phyloP scores from a whole-genome alignment of 305 asterid genomes.

The Solanum aculeatissimum region DNA sequence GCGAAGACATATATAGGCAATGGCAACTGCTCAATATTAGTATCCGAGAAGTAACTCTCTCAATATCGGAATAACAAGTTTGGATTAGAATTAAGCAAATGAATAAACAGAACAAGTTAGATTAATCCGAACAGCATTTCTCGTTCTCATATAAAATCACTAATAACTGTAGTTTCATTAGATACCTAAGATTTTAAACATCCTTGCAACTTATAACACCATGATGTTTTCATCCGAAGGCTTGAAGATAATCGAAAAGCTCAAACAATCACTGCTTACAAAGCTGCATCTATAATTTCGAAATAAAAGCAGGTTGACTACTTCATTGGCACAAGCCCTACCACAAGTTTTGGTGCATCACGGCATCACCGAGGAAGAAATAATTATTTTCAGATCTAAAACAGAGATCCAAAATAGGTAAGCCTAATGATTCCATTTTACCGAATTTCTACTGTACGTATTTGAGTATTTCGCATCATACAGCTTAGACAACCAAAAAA shows the following conservation, averaged over 20 bases:
- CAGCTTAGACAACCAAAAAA: neutral
- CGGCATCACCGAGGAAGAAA: neutral
- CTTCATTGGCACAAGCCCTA: neutral
- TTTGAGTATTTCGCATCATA: neutral
- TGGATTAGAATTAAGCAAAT: neutral
- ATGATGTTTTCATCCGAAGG: neutral
- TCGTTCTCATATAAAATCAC: neutral
- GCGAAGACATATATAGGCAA: neutral
- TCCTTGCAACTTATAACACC: neutral
- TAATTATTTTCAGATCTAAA: neutral
- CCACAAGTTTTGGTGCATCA: neutral
- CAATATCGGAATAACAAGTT: neutral
- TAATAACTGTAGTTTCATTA: neutral
- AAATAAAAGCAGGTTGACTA: neutral
- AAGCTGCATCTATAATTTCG: neutral
- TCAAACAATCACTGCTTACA: neutral
- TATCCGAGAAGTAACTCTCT: neutral
- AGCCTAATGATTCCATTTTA: neutral
- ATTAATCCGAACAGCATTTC: neutral
- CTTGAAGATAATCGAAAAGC: neutral
- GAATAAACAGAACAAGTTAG: neutral
- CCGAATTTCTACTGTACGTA: neutral
- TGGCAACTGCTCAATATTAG: neutral
- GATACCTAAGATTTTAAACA: neutral
- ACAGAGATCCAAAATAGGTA: neutral